phyloP scores from a whole-genome alignment of 1,284 basidiomycete species.

The Athelia sp. region DNA sequence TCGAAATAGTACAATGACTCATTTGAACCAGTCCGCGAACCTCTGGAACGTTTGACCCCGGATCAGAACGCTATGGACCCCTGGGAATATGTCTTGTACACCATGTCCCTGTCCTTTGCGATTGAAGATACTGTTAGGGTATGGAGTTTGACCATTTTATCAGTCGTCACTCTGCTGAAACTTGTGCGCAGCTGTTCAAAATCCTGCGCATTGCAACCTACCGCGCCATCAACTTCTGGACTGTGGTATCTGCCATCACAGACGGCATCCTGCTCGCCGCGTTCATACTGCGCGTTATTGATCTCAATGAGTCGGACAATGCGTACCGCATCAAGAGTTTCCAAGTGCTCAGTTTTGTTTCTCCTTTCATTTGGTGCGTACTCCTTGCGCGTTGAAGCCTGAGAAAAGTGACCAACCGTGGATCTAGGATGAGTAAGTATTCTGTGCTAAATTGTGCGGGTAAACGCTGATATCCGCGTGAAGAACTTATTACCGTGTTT shows the following conservation, averaged over 20 bases:
- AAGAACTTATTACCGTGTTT: conserved; percentile 76
- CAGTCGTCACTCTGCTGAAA: neutral
- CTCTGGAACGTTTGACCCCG: conserved; percentile 56
- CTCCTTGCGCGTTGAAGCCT: conserved; percentile 1
- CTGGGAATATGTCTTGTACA: conserved; percentile 78
- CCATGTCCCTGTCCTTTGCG: conserved; percentile 70
- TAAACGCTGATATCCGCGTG: conserved; percentile 3
- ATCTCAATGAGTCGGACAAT: conserved; percentile 46
- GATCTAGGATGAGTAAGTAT: conserved; percentile 70
- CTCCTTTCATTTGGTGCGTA: conserved; percentile 76
- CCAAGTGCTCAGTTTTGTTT: conserved; percentile 81
- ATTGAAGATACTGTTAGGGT: conserved; percentile 79
- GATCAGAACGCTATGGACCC: conserved; percentile 51
- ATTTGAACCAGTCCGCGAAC: conserved; percentile 60
- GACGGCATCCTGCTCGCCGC: conserved; percentile 70
- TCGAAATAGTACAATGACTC: too few relatives aligned
- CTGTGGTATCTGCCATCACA: conserved; percentile 64
- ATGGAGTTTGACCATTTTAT: neutral
- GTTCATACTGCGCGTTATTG: conserved; percentile 68
- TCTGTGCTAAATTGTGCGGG: neutral
- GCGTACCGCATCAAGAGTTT: conserved; percentile 68
- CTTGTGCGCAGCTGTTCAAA: conserved; percentile 48
- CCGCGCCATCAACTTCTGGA: conserved; percentile 82
- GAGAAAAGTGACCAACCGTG: neutral
- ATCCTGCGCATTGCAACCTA: conserved; percentile 63